These are phyloP conservation scores for Acer campestre DNA, from an alignment of 345 rosid genomes.

Conservation along the genomic window DNA sequence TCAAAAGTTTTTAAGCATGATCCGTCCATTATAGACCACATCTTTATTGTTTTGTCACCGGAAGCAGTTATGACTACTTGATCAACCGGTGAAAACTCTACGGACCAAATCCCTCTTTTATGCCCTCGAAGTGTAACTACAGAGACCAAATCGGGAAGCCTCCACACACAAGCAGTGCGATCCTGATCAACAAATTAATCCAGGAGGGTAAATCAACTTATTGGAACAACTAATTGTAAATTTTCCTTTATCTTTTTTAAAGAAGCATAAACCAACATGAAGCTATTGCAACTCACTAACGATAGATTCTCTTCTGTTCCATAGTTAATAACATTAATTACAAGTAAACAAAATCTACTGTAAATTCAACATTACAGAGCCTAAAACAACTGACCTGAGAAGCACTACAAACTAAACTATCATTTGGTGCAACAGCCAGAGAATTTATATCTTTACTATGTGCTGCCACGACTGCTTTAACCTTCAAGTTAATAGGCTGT, in stretches of 20 bases:
- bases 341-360: not conserved
- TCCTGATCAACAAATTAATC: conserved; percentile 51
- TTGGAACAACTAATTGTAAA: not conserved
- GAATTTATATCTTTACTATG: conserved; percentile 95
- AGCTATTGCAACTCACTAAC: not conserved
- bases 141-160: conserved; percentile 82
- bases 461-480: conserved; percentile 90
- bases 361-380: not conserved
- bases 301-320: conserved; percentile 1
- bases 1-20: conserved; percentile 96
- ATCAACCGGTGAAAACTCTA: conserved; percentile 96
- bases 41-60: conserved; percentile 88
- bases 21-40: conserved; percentile 92
- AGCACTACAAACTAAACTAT: conserved; percentile 87
- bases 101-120: conserved; percentile 94
- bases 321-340: not conserved
- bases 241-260: not conserved
- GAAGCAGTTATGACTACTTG: conserved; percentile 94
- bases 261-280: not conserved
- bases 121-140: conserved; percentile 86
- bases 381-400: conserved; percentile 66
- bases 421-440: conserved; percentile 86
- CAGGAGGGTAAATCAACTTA: conserved; percentile 8
- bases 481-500: conserved; percentile 69
- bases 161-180: conserved; percentile 94